Evolutionary conservation across 2,329 filamentous ascomycete genomes (phyloP).

Genomic region (Apiospora kogelbergensis): DNA sequence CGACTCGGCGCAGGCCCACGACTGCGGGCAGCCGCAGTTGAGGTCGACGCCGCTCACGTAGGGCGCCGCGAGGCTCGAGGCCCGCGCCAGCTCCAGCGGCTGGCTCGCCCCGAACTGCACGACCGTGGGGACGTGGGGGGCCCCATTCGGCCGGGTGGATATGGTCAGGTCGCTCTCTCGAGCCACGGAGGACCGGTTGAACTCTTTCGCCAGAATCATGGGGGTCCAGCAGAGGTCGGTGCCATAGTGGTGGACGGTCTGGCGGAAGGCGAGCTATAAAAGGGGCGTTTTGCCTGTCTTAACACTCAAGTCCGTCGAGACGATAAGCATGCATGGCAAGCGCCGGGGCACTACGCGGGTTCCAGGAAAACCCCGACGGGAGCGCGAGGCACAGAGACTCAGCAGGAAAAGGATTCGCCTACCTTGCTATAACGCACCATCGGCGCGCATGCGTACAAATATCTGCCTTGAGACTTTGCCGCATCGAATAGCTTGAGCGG

Average conservation of each 20-base stretch:
- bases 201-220: conserved; percentile 71
- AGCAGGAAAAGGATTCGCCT: conserved; percentile 10
- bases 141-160: conserved; percentile 40
- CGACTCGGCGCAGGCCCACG: conserved; percentile 68
- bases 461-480: conserved; percentile 50
- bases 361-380: background rate
- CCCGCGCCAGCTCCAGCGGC: conserved; percentile 61
- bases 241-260: conserved; percentile 64
- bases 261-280: conserved; percentile 61
- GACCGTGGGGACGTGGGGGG: conserved; percentile 57
- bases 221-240: conserved; percentile 70
- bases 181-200: conserved; percentile 60
- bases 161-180: conserved; percentile 66
- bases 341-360: background rate
- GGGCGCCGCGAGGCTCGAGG: conserved; percentile 61
- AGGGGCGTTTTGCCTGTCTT: background rate
- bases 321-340: background rate
- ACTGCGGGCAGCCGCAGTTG: conserved; percentile 73
- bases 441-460: conserved; percentile 61
- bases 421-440: conserved; percentile 68
- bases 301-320: background rate
- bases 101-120: conserved; percentile 67
- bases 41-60: conserved; percentile 65
- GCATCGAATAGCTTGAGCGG: conserved; percentile 60
- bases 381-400: background rate